Base-by-base conservation (phyloP, 768 basidiomycete species). In the Melanogaster broomeanus region DNA sequence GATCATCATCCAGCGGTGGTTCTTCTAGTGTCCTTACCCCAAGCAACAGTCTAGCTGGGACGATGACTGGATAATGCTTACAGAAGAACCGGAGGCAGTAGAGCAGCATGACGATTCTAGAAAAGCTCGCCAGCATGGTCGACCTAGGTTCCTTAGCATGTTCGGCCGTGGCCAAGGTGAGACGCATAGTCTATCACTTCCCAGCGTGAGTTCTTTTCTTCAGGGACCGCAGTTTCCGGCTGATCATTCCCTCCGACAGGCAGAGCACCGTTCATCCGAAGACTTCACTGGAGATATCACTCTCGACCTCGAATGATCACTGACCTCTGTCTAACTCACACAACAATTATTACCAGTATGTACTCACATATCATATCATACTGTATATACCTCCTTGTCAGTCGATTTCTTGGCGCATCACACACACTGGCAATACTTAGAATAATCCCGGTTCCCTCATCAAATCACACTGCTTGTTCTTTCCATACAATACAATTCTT, bases 11-110 rank as follows among this genome's bases (percentile, higher is more conserved):
- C 11, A 61, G 55, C 30, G 52, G 55, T 6, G 39, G 42, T 33
- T 19, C 21, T 40, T 45, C 55, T 3, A 30, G 21, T 11, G 22
- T 35, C 21, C 48, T 42, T 3, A n/a, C n/a, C 31, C 35, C 22
- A 5, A 45, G 22, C 10, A 55, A 37, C 37, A 52, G 31, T 19
- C 51, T 72, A 34, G 68, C 67, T 6, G 64, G 69, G 15, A 56
- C 65, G 48, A 62, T 70, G 18, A 49, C 77, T 18, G 69, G 15
- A 56, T 66, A 48, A 62, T 70, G 18, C 49, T 78, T 18, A 71
- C 70, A 18, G 65, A 72, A 41, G 80, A 80, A 58, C 75, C 78
- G 1, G 78, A 78, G 52, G 30, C 61, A 16, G 53, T 70, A n/a
- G 63, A 64, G 31, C 21, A 58, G 55, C 60, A 45, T n/a, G 58